Conservation (phyloP, 495 filamentous ascomycete genomes). For the Monascus purpureus region DNA sequence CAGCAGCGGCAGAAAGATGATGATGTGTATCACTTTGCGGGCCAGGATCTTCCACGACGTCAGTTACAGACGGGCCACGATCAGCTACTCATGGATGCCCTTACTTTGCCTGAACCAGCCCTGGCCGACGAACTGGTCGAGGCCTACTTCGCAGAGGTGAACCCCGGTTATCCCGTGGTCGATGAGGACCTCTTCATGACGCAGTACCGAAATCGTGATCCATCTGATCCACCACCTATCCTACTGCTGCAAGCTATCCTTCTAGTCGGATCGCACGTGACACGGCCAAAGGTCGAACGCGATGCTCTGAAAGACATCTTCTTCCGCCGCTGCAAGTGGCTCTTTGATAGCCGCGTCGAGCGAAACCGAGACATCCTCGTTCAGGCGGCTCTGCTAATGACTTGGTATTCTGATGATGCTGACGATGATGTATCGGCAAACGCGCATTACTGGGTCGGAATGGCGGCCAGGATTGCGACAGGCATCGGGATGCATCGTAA, state of each 20-base stretch:
- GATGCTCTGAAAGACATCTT: conserved; percentile 32
- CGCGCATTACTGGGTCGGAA: conserved; percentile 36
- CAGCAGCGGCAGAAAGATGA: conserved; percentile 33
- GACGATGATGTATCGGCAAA: conserved; percentile 37
- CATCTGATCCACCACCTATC: conserved; percentile 29
- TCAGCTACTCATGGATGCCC: conserved; percentile 33
- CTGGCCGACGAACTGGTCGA: conserved; percentile 34
- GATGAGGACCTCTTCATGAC: conserved; percentile 35
- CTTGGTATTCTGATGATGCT: conserved; percentile 33
- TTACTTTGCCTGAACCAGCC: conserved; percentile 29
- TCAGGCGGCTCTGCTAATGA: conserved; percentile 31
- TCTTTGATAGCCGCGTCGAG: conserved; percentile 36
- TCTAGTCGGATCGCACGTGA: conserved; percentile 31
- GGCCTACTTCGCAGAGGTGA: conserved; percentile 31
- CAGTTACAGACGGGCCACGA: conserved; percentile 32
- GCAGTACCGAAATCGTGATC: conserved; percentile 33
- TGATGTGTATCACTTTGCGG: conserved; percentile 33
- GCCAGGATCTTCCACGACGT: conserved; percentile 32
- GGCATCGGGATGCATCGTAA: conserved; percentile 38
- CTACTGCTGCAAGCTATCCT: conserved; percentile 32
- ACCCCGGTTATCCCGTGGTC: conserved; percentile 30
- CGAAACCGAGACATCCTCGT: conserved; percentile 35
- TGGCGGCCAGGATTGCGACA: conserved; percentile 33
- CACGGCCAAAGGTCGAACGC: conserved; percentile 24
- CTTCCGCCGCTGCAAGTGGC: conserved; percentile 33